Base-by-base conservation (phyloP, 768 basidiomycete genomes). In the Russula olivacea region DNA sequence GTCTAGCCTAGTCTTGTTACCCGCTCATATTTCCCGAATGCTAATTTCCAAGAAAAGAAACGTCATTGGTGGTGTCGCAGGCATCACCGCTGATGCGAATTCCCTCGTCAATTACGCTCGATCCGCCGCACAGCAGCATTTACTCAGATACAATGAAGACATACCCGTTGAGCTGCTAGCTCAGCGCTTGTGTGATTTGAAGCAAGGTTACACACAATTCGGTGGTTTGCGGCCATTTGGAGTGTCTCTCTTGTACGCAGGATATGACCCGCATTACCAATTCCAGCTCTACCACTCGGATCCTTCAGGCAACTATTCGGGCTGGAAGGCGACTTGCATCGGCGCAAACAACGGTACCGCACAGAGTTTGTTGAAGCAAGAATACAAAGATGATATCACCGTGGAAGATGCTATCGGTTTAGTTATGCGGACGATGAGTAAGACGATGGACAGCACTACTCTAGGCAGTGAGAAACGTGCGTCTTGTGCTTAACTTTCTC, bases 241-340 rank as follows among this genome's bases (percentile, higher is more conserved):
- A 69, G 97, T 98, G 23, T 97, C 96, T 41, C 79, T 99, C 49
- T 83, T 99, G 41, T 98, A 98, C 68, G 94, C 96, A 11, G 97
- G 97, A 52, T 94, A 93, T 73, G 97, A 99, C 77, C 87, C 93
- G 52, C 90, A 97, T 73, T 93, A 98, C 75, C 77, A 86, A 61
- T 97, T 98, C 83, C 97, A 99, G 73, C 84, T 99, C 25, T 99
- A 98, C 79, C 94, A 97, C 74, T 94, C 93, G 8, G 97, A 98
- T 73, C 97, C 96, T 2, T 96, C 93, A 50, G 97, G 97, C 12
- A 99, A 98, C 76, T 99, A 98, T 76, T 91, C 89, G 0, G 96
- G 96, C 14, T 98, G 95, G 89, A 98, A 98, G 76, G 97, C 96
- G 48, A 97, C 95, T 14, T 97, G 93, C 74, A 93, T 99, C 68